phyloP scores from a whole-genome alignment of 257 asterid genomes.

The Nicotiana otophora region DNA sequence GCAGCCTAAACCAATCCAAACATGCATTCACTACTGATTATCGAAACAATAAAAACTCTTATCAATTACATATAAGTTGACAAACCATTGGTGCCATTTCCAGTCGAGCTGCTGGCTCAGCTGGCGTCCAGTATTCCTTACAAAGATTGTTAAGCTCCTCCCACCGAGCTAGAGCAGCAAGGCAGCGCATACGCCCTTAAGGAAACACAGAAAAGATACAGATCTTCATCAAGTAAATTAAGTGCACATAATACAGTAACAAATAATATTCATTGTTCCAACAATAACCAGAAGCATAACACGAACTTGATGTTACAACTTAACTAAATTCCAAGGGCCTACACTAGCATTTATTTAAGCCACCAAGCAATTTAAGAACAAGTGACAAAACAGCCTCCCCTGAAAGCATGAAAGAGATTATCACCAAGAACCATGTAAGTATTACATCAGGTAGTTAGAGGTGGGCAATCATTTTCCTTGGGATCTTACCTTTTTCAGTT shows the following conservation, averaged over 20 bases:
- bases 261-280: background rate
- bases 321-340: background rate
- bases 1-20: constrained; percentile 68
- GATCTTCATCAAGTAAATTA: background rate
- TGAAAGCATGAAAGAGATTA: background rate
- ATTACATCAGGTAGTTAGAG: background rate
- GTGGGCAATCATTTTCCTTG: background rate
- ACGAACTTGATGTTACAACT: background rate
- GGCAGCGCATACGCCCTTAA: constrained; percentile 96
- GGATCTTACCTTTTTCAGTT: background rate
- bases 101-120: constrained; percentile 95
- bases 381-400: background rate
- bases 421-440: background rate
- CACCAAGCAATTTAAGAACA: constrained; percentile 5
- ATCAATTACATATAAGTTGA: background rate
- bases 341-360: background rate
- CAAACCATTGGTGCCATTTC: constrained; percentile 99
- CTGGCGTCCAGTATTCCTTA: constrained; percentile 97
- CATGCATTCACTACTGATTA: constrained; percentile 3
- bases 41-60: background rate
- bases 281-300: background rate
- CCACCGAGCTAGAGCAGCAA: constrained; percentile 99
- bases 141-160: constrained; percentile 98
- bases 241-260: background rate
- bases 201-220: constrained; percentile 12